Percentiles rank a stretch among this genome's conserved stretches.
These are phyloP conservation scores for Phytophthora tubulina DNA, from an alignment of 352 stramenopile species.

Conservation along the genomic window DNA sequence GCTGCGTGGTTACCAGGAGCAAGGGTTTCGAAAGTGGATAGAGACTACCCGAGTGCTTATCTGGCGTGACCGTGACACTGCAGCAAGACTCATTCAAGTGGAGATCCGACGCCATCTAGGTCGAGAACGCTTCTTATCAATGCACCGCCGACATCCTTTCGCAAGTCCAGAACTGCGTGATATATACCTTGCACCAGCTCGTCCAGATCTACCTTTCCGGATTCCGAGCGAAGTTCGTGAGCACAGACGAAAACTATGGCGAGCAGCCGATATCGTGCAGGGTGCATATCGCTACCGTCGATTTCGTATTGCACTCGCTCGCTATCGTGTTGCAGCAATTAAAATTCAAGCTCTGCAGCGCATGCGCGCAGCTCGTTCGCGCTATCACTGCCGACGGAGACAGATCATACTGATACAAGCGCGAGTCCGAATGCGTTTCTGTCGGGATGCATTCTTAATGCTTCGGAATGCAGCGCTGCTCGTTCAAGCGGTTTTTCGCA, in stretches of 20 bases:
- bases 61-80: constrained; percentile 65
- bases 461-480: constrained; percentile 58
- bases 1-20: constrained; percentile 66
- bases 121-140: constrained; percentile 46
- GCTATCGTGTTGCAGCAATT: constrained; percentile 63
- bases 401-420: constrained; percentile 72
- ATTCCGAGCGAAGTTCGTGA: constrained; percentile 64
- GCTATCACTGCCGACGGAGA: constrained; percentile 42
- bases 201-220: constrained; percentile 48
- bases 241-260: constrained; percentile 70
- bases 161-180: constrained; percentile 58
- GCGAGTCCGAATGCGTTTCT: constrained; percentile 57
- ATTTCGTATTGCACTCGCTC: constrained; percentile 60
- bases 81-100: constrained; percentile 61
- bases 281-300: constrained; percentile 59
- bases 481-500: constrained; percentile 70
- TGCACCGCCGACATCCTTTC: constrained; percentile 58
- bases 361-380: constrained; percentile 50
- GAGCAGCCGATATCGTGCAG: constrained; percentile 65
- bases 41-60: constrained; percentile 62
- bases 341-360: constrained; percentile 71
- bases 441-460: constrained; percentile 50
- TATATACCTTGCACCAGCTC: constrained; percentile 58
- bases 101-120: constrained; percentile 56
- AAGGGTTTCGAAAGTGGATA: constrained; percentile 70